Percentiles rank a stretch among this genome's conserved stretches.
These are phyloP conservation scores for Colletotrichum brevisporum DNA, from an alignment of 2,329 filamentous ascomycete genomes.

Conservation along the genomic window DNA sequence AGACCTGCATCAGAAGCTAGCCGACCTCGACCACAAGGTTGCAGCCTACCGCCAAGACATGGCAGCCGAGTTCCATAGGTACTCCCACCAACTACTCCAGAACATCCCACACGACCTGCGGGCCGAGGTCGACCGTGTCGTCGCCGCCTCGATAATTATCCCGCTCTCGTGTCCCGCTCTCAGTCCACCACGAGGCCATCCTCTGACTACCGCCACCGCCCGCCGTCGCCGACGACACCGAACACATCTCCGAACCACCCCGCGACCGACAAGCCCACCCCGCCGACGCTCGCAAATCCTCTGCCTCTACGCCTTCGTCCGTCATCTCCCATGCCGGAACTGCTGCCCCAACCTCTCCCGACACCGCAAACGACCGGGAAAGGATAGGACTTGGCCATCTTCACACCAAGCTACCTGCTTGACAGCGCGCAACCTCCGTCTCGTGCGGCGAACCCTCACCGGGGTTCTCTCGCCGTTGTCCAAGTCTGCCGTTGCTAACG, in stretches of 20 bases:
- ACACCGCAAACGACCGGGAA: constrained; percentile 55
- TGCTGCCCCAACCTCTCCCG: constrained; percentile 34
- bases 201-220: constrained; percentile 54
- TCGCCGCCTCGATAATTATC: constrained; percentile 63
- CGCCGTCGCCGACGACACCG: constrained; percentile 43
- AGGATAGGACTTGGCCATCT: constrained; percentile 75
- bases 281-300: constrained; percentile 28
- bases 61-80: constrained; percentile 69
- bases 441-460: constrained; percentile 41
- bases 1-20: constrained; percentile 67
- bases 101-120: constrained; percentile 62
- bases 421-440: constrained; percentile 57
- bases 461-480: constrained; percentile 41
- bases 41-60: constrained; percentile 69
- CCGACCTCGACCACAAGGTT: constrained; percentile 70
- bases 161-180: constrained; percentile 59
- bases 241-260: constrained; percentile 23
- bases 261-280: constrained; percentile 10
- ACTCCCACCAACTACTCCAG: constrained; percentile 65
- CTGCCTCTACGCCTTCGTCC: constrained; percentile 25
- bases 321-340: constrained; percentile 33
- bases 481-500: constrained; percentile 26
- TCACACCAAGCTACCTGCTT: constrained; percentile 74
- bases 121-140: constrained; percentile 59
- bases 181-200: constrained; percentile 41